Percentiles rank a stretch among this genome's conserved stretches.
Evolutionary conservation across 225 moss, liverwort and hornwort genomes (phyloP).

Genomic region (Physcomitrium patens): DNA sequence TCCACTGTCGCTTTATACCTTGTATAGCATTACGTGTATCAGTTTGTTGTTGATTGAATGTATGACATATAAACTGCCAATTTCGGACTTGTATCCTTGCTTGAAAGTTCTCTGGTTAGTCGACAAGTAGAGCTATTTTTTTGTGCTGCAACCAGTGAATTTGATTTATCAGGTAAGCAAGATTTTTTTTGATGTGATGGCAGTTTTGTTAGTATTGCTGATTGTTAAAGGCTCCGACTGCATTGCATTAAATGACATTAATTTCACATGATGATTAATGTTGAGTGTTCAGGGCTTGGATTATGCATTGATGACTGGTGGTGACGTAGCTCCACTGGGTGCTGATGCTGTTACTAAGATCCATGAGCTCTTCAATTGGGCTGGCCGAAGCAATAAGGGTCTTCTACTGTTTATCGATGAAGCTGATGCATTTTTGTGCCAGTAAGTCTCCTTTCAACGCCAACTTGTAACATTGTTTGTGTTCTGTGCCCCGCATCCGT

Average conservation of each 20-base stretch:
- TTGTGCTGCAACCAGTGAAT: neutral
- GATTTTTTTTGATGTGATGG: neutral
- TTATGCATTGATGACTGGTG: conserved; percentile 98
- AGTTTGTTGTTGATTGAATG: neutral
- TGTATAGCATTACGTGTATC: neutral
- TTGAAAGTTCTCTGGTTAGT: neutral
- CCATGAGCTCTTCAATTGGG: conserved; percentile 97
- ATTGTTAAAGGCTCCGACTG: neutral
- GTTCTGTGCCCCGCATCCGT: neutral
- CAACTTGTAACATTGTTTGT: conserved; percentile 18
- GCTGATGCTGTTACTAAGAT: conserved; percentile 91
- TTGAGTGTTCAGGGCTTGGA: conserved; percentile 73
- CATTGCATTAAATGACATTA: neutral
- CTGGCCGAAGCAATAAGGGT: conserved; percentile 79
- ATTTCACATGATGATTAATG: conserved; percentile 15
- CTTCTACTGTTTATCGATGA: conserved; percentile 94
- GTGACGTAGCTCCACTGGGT: conserved; percentile 93
- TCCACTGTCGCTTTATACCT: neutral
- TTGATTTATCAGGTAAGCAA: neutral
- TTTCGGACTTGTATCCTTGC: neutral
- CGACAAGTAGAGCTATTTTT: neutral
- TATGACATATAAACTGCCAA: neutral
- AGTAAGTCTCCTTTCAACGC: conserved; percentile 38
- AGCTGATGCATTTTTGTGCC: conserved; percentile 93
- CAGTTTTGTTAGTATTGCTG: neutral